Conservation (phyloP, 495 filamentous ascomycete genomes). For the Chaetomium tenue region DNA sequence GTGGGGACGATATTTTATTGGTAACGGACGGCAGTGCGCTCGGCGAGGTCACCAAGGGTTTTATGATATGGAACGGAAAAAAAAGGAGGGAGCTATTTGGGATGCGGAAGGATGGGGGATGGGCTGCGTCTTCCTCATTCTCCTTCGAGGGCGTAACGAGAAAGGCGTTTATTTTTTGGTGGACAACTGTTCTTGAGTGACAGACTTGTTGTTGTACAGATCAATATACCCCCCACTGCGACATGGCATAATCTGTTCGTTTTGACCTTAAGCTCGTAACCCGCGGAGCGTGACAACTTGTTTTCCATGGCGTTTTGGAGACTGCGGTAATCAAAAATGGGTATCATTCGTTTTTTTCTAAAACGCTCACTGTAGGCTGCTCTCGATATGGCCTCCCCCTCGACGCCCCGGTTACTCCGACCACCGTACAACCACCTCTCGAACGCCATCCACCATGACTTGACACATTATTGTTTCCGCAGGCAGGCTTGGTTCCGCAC, state of each 20-base stretch:
- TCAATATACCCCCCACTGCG: slow-evolving; percentile 23
- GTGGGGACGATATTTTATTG: slow-evolving; percentile 8
- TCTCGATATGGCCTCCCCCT: not conserved
- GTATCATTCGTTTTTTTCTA: slow-evolving; percentile 29
- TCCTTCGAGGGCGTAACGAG: not conserved
- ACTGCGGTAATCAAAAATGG: slow-evolving; percentile 19
- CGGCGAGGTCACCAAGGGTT: not conserved
- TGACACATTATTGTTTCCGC: not conserved
- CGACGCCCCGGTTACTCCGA: not conserved
- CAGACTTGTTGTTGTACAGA: slow-evolving; percentile 9
- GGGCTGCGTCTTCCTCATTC: not conserved
- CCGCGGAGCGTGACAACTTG: not conserved
- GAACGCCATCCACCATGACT: not conserved
- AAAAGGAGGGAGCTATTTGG: not conserved
- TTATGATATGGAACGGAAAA: not conserved
- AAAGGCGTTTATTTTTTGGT: slow-evolving; percentile 8
- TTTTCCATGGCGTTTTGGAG: not conserved
- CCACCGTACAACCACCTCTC: not conserved
- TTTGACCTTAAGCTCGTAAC: not conserved
- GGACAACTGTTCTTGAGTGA: not conserved
- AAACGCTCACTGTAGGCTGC: slow-evolving; percentile 10
- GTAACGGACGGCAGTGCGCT: not conserved
- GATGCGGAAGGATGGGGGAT: not conserved
- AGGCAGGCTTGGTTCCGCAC: not conserved
- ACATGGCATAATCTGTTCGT: not conserved